phyloP scores from a whole-genome alignment of 2,329 filamentous ascomycete genomes.

The Nothophoma quercina region DNA sequence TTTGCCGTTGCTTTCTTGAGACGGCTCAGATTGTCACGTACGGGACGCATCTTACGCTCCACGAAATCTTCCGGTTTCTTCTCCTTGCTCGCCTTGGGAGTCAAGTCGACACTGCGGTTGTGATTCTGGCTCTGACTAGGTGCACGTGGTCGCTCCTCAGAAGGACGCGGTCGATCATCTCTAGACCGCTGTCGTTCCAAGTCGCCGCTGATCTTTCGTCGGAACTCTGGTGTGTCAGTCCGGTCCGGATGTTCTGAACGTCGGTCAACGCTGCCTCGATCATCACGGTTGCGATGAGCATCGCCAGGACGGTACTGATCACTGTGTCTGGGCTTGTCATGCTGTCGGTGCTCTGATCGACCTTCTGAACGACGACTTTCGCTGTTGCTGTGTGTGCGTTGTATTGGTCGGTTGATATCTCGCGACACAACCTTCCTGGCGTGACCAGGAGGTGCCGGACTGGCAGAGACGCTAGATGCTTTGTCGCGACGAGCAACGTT shows the following conservation, averaged over 20 bases:
- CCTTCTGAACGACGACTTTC: conserved; percentile 46
- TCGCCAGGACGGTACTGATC: conserved; percentile 49
- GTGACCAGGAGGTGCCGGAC: conserved; percentile 66
- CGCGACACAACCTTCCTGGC: conserved; percentile 43
- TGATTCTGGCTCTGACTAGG: conserved; percentile 58
- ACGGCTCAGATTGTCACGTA: conserved; percentile 66
- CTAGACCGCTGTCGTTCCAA: conserved; percentile 30
- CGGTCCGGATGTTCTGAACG: conserved; percentile 44
- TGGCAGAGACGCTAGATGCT: conserved; percentile 70
- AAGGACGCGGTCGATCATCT: conserved; percentile 59
- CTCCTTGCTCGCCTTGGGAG: conserved; percentile 35
- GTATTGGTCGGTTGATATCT: conserved; percentile 47
- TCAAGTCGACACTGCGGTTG: conserved; percentile 37
- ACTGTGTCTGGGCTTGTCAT: conserved; percentile 42
- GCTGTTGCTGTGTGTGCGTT: conserved; percentile 48
- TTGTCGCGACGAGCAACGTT: conserved; percentile 67
- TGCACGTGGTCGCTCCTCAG: conserved; percentile 49
- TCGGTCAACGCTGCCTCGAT: conserved; percentile 49
- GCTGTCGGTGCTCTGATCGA: conserved; percentile 41
- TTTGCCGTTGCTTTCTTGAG: conserved; percentile 69
- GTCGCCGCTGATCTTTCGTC: conserved; percentile 56
- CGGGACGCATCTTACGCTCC: conserved; percentile 63
- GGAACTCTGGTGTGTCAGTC: conserved; percentile 55
- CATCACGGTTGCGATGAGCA: conserved; percentile 38
- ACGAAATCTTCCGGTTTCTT: conserved; percentile 57